Percentiles rank a stretch among this genome's conserved stretches.
Evolutionary conservation across 176 grass and related monocot species (phyloP).

Genomic region (Rhynchospora tenuis): DNA sequence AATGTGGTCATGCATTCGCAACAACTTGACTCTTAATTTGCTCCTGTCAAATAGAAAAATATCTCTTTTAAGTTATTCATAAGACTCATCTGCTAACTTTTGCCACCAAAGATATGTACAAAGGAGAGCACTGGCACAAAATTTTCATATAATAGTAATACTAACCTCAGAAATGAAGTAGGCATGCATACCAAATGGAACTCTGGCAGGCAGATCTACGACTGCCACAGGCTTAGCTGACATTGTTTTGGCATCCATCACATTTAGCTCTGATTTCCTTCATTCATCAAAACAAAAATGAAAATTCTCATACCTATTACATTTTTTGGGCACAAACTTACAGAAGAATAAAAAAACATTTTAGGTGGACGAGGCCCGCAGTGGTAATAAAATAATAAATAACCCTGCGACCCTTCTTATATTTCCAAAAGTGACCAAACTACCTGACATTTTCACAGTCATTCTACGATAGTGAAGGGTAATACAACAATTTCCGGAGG

Average conservation of each 20-base stretch:
- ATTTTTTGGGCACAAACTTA: background rate
- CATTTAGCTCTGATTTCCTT: constrained; percentile 79
- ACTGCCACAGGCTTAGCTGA: constrained; percentile 66
- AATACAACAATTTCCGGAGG: too few species aligned
- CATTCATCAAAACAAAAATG: constrained; percentile 5
- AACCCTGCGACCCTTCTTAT: background rate
- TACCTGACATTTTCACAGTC: background rate
- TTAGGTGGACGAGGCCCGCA: background rate
- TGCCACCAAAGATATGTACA: background rate
- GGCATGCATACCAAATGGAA: constrained; percentile 83
- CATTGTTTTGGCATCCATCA: constrained; percentile 95
- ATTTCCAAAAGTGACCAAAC: background rate
- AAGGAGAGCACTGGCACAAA: background rate
- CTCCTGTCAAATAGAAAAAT: constrained; percentile 12
- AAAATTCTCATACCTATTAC: background rate
- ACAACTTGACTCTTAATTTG: constrained; percentile 18
- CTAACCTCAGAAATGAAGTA: constrained; percentile 78
- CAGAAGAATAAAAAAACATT: background rate
- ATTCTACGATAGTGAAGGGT: background rate
- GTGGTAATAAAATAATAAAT: background rate
- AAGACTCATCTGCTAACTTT: background rate
- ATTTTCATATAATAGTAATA: background rate
- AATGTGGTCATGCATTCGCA: background rate
- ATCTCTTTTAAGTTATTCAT: background rate
- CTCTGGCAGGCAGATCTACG: constrained; percentile 69